Base-by-base conservation (phyloP, 139 green algal genomes). In the Dunaliella primolecta region DNA sequence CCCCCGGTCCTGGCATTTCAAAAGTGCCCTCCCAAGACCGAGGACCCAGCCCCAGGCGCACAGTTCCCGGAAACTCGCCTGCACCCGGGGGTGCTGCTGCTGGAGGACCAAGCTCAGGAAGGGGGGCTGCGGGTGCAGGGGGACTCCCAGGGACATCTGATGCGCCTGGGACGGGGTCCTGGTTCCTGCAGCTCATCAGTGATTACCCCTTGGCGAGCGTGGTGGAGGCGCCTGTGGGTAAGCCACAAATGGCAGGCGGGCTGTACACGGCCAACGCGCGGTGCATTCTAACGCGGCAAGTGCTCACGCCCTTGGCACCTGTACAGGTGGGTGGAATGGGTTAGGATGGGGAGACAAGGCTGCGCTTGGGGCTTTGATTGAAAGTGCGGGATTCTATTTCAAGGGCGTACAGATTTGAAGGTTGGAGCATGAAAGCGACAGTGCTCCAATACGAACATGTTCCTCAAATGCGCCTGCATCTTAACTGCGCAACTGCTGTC, bases 191-290 rank as follows among this genome's bases (percentile, higher is more conserved):
- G 80, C 80, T 84, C 2, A 36, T 84, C 11, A 78, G 55, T 34
- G 86, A 70, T 29, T 36, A 38, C 21, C 76, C 75, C 31, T 85
- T 89, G 37, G 38, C 75, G 24, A 25, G 34, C 0, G 7, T 84
- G 0, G 57, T 82, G 23, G 83, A 90, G 20, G 11, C 80, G 37
- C n/a, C 84, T 29, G 72, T 88, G 0, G 37, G 80, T 31, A 81
- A 86, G 0, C n/a, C n/a, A 7, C 85, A 88, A 3, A 32, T 78
- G n/a, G 76, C 88, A 37, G 79, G 82, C 27, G 91, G 89, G 31
- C 35, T 23, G n/a, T 94, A 94, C 80, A 71, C 86, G 0, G 30
- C 87, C 38, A 94, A 94, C 84, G 37, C 80, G 36, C 83, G 81
- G 0, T 83, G 74, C 15, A 71, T 91, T 36, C 46, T 94, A 31